These are phyloP conservation scores for Microbotryomycetes sp. DNA, from an alignment of 1,284 basidiomycete species.

Conservation along the genomic window DNA sequence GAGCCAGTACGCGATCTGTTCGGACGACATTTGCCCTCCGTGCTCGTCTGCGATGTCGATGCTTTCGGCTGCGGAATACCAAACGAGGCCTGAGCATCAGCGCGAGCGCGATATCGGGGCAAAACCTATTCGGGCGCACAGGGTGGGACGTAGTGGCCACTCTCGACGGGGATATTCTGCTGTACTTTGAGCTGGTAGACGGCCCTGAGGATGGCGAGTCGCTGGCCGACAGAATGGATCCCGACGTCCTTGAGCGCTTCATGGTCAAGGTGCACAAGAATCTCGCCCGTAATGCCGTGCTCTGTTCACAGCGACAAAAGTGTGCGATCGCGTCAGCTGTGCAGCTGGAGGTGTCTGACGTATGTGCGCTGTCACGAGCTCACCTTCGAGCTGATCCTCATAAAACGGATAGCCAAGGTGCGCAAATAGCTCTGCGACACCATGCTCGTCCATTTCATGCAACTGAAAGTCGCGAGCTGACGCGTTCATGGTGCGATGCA, in stretches of 20 bases:
- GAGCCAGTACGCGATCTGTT: constrained; percentile 29
- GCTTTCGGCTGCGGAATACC: constrained; percentile 28
- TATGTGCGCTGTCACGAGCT: constrained; percentile 41
- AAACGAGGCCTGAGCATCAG: not conserved
- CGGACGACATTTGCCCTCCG: constrained; percentile 15
- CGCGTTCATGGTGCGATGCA: not conserved
- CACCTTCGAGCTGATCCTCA: constrained; percentile 49
- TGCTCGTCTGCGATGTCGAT: constrained; percentile 19
- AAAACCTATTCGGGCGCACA: constrained; percentile 50
- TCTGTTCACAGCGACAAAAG: constrained; percentile 49
- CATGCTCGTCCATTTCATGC: constrained; percentile 70
- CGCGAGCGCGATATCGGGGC: not conserved
- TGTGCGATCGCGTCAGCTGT: not conserved
- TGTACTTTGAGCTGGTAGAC: constrained; percentile 80
- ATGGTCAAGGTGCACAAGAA: constrained; percentile 70
- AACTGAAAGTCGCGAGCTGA: constrained; percentile 40
- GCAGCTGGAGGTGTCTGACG: not conserved
- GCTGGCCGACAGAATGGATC: constrained; percentile 69
- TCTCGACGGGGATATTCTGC: constrained; percentile 71
- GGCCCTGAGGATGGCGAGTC: constrained; percentile 77
- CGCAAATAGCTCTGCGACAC: constrained; percentile 67
- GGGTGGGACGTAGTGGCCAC: constrained; percentile 81
- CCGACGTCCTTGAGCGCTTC: constrained; percentile 77
- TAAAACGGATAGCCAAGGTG: constrained; percentile 73
- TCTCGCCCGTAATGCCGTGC: constrained; percentile 82